Conservation (phyloP, 2,329 filamentous ascomycete genomes). For the Talaromyces verruculosus region DNA sequence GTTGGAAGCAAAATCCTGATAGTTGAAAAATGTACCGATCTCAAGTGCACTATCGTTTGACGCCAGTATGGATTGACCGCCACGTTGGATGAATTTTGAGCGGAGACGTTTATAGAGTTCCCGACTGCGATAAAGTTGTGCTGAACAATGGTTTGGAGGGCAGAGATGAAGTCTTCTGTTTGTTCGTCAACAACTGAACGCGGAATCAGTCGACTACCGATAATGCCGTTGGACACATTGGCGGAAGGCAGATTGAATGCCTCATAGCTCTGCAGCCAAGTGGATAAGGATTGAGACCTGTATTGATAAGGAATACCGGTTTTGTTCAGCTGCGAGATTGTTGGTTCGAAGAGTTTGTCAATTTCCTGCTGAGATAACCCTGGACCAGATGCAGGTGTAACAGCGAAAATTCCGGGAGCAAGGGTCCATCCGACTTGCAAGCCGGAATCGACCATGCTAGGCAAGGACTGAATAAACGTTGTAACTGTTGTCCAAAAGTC, state of each 20-base stretch:
- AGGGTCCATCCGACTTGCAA: constrained; percentile 43
- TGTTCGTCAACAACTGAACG: constrained; percentile 35
- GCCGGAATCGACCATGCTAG: constrained; percentile 38
- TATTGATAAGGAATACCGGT: constrained; percentile 31
- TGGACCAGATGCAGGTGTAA: neutral
- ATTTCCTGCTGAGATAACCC: neutral
- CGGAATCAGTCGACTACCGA: constrained; percentile 38
- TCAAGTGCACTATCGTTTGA: constrained; percentile 21
- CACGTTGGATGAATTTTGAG: neutral
- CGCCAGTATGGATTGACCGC: constrained; percentile 29
- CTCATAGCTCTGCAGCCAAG: neutral
- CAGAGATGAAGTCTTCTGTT: neutral
- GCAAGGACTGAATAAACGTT: neutral
- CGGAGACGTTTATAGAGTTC: neutral
- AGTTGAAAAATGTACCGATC: constrained; percentile 1
- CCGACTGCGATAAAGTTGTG: neutral
- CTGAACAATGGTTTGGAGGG: neutral
- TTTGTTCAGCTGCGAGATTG: neutral
- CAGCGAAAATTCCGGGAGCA: constrained; percentile 11
- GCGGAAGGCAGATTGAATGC: constrained; percentile 1
- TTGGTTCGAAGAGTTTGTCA: neutral
- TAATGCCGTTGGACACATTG: constrained; percentile 23
- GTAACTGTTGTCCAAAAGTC: neutral
- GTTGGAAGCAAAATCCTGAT: neutral
- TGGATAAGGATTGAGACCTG: constrained; percentile 40